phyloP scores from a whole-genome alignment of 202 grass and related monocot species.

The Eragrostis tef region DNA sequence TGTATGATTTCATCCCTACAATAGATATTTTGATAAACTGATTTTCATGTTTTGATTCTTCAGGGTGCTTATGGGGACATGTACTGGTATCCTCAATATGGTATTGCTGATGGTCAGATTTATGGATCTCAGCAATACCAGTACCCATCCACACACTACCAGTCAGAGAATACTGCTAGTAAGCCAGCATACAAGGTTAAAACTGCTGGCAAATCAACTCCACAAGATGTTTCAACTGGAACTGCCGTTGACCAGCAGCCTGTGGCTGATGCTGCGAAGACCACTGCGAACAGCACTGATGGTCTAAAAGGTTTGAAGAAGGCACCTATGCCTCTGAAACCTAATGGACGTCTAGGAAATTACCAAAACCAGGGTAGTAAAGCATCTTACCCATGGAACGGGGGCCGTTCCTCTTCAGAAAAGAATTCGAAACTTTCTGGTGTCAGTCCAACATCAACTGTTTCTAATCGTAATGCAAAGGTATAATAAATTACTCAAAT shows the following conservation, averaged over 20 bases:
- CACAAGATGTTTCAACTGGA: conserved; percentile 46
- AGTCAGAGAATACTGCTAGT: conserved; percentile 46
- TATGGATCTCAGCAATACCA: conserved; percentile 74
- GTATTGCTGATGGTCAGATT: conserved; percentile 56
- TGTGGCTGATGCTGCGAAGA: conserved; percentile 51
- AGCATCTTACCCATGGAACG: conserved; percentile 48
- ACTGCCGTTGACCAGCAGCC: conserved; percentile 44
- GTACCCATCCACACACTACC: conserved; percentile 58
- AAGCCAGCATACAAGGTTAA: conserved; percentile 54
- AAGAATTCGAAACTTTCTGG: conserved; percentile 46
- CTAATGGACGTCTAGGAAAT: conserved; percentile 36
- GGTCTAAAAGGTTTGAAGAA: conserved; percentile 51
- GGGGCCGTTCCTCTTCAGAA: conserved; percentile 44
- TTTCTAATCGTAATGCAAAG: conserved; percentile 52
- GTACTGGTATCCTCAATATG: conserved; percentile 71
- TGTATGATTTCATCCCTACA: no score
- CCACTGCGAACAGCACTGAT: conserved; percentile 43
- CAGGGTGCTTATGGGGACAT: conserved; percentile 77
- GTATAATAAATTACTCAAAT: conserved; percentile 37
- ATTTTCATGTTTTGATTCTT: not conserved
- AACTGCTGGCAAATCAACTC: conserved; percentile 27
- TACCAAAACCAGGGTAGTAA: conserved; percentile 59
- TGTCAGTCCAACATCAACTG: conserved; percentile 44
- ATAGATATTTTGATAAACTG: no score
- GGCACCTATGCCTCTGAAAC: conserved; percentile 35